A percentile compares a stretch with the other conserved stretches of the same genome.
These are phyloP conservation scores for Apophysomyces trapeziformis DNA, from an alignment of 371 early-diverging fungal genomes.

Conservation along the genomic window DNA sequence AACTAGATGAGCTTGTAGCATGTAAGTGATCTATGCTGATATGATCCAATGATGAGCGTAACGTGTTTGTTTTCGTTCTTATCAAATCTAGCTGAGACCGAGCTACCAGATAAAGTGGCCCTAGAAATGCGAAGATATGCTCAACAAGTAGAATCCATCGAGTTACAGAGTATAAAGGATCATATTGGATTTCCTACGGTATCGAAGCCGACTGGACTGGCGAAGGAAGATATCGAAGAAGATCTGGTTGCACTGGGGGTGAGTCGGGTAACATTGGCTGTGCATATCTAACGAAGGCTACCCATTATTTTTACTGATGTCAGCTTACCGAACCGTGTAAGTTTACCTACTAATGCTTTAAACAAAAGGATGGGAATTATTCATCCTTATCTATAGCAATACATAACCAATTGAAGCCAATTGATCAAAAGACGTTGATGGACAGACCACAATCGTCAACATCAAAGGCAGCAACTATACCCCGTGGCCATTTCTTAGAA, in stretches of 20 bases:
- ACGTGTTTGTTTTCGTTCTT: too few species aligned
- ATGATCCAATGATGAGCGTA: neutral
- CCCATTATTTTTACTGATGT: neutral
- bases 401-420: neutral
- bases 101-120: neutral
- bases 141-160: slow-evolving; percentile 29
- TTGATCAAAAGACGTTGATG: slow-evolving; percentile 5
- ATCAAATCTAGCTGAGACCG: neutral
- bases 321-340: slow-evolving; percentile 12
- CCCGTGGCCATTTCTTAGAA: slow-evolving; percentile 10
- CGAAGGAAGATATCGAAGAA: slow-evolving; percentile 35
- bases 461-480: slow-evolving; percentile 5
- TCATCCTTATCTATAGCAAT: neutral
- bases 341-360: neutral
- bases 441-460: slow-evolving; percentile 4
- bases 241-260: slow-evolving; percentile 50
- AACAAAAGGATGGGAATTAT: neutral
- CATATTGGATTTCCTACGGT: slow-evolving; percentile 43
- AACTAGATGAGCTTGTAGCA: neutral
- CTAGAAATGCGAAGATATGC: neutral
- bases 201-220: slow-evolving; percentile 25
- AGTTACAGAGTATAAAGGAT: slow-evolving; percentile 34
- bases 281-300: slow-evolving; percentile 2
- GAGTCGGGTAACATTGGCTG: slow-evolving; percentile 18
- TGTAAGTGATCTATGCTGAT: neutral